Evolutionary conservation across 1,139 yeast species (phyloP).

Genomic region (Blastobotrys persicus): DNA sequence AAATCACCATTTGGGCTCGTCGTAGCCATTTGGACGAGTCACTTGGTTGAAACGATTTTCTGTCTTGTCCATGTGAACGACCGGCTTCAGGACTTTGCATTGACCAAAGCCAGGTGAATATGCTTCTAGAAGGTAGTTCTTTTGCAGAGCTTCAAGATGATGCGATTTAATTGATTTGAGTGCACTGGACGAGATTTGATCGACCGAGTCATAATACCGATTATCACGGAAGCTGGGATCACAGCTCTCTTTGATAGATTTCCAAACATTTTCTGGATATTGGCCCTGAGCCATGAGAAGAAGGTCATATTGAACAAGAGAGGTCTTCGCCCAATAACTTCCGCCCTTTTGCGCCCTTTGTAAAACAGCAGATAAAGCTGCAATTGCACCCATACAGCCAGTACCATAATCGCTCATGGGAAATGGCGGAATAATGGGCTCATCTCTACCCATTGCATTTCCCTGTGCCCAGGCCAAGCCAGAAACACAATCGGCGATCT

Average conservation of each 20-base stretch:
- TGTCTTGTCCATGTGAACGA: conserved; percentile 31
- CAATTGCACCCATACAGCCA: conserved; percentile 40
- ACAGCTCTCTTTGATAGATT: conserved; percentile 26
- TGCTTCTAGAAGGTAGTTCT: conserved; percentile 31
- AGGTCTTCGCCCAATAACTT: conserved; percentile 38
- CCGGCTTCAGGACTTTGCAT: conserved; percentile 37
- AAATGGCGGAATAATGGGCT: conserved; percentile 40
- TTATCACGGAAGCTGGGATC: conserved; percentile 27
- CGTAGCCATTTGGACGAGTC: conserved; percentile 37
- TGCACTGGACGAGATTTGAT: conserved; percentile 35
- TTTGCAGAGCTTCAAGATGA: conserved; percentile 27
- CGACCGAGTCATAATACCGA: conserved; percentile 38
- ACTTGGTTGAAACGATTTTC: conserved; percentile 33
- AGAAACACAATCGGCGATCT: conserved; percentile 39
- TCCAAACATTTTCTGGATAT: conserved; percentile 33
- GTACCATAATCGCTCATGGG: conserved; percentile 42
- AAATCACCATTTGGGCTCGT: conserved; percentile 34
- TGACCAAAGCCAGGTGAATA: conserved; percentile 31
- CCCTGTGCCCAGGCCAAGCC: conserved; percentile 42
- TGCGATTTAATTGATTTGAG: conserved; percentile 29
- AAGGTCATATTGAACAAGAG: conserved; percentile 38
- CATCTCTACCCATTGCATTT: conserved; percentile 34
- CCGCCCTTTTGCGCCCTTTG: conserved; percentile 37
- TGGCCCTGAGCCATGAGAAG: conserved; percentile 35
- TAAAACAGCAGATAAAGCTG: conserved; percentile 35